Base-by-base conservation (phyloP, 2,329 filamentous ascomycete genomes). In the Microdochium paspali region DNA sequence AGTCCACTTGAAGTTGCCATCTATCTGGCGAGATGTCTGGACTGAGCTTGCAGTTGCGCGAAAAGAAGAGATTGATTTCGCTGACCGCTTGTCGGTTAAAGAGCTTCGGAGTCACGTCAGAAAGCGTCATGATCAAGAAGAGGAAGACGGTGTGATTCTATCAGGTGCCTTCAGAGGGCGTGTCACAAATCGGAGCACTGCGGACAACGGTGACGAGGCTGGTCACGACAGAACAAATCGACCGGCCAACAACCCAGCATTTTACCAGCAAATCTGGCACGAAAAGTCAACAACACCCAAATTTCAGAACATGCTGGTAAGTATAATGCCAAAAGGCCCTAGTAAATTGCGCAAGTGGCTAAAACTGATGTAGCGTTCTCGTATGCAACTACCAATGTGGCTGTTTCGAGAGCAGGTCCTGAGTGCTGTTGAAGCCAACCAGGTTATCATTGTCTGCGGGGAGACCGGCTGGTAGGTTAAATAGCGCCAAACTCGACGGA, bases 361-460 rank as follows among this genome's bases (percentile, higher is more conserved):
- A 40, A 40, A 7, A 35, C 6, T 2, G 24, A 23, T 31, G 6
- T 28, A 73, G 64, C 67, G 77, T 61, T 81, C 76, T 26, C 82
- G 93, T 48, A 84, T 81, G 72, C 85, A 85, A 56, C 76, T 98
- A 18, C 93, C 93, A 0, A 95, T 98, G 72, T 96, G 87, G 79
- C 75, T 79, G 12, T 96, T 93, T 63, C 84, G 83, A 54, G 71
- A 87, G 12, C 77, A 88, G 45, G 89, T 96, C 7, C 69, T 97
- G 12, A 73, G 80, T 24, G 79, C 87, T 2, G 83, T 98, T 25
- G 84, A 88, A 44, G 73, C 78, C 21, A 79, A 95, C 54, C 90
- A 93, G 58, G 85, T 95, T 10, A 83, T 93, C 10, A 96, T 98
- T 50, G 80, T 98, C 25, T 97, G 91, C 61, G 93, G 93, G 61